Percentiles rank a stretch among this genome's conserved stretches.
Conservation (phyloP, 1,139 yeast genomes). For the Kazachstania sp. region DNA sequence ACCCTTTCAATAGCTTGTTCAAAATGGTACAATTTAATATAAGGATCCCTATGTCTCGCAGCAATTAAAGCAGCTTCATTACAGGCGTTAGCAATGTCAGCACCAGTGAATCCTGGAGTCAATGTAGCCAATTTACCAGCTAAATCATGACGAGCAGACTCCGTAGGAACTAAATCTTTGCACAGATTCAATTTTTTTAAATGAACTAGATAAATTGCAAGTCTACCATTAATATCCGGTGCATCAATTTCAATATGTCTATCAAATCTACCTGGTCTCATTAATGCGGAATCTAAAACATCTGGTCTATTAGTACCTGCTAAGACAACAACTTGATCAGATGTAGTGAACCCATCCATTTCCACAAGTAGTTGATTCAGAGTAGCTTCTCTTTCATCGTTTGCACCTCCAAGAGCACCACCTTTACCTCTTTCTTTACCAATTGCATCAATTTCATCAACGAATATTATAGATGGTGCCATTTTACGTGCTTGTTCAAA, state of each 20-base stretch:
- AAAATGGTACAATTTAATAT: slow-evolving; percentile 68
- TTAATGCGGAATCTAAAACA: slow-evolving; percentile 80
- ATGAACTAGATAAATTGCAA: slow-evolving; percentile 83
- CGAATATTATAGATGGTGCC: slow-evolving; percentile 89
- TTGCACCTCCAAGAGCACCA: slow-evolving; percentile 70
- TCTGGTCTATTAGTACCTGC: slow-evolving; percentile 98
- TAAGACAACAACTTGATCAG: slow-evolving; percentile 89
- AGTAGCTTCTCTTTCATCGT: slow-evolving; percentile 95
- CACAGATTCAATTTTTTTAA: slow-evolving; percentile 53
- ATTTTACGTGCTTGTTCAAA: slow-evolving; percentile 86
- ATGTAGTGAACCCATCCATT: slow-evolving; percentile 90
- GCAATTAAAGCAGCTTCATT: slow-evolving; percentile 97
- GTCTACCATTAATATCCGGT: slow-evolving; percentile 90
- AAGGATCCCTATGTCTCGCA: slow-evolving; percentile 69
- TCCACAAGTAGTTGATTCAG: slow-evolving; percentile 90
- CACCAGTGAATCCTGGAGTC: slow-evolving; percentile 97
- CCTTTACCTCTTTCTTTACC: slow-evolving; percentile 90
- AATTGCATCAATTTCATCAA: slow-evolving; percentile 97
- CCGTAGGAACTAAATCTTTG: slow-evolving; percentile 16
- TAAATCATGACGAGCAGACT: slow-evolving; percentile 39
- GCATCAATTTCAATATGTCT: slow-evolving; percentile 85
- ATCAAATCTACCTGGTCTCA: slow-evolving; percentile 97
- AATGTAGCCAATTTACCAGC: slow-evolving; percentile 87
- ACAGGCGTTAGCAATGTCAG: slow-evolving; percentile 94
- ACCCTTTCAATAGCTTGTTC: slow-evolving; percentile 96